Percentiles rank a stretch among this genome's conserved stretches.
These are phyloP conservation scores for Parascedosporium putredinis DNA, from an alignment of 2,329 filamentous ascomycete genomes.

Conservation along the genomic window DNA sequence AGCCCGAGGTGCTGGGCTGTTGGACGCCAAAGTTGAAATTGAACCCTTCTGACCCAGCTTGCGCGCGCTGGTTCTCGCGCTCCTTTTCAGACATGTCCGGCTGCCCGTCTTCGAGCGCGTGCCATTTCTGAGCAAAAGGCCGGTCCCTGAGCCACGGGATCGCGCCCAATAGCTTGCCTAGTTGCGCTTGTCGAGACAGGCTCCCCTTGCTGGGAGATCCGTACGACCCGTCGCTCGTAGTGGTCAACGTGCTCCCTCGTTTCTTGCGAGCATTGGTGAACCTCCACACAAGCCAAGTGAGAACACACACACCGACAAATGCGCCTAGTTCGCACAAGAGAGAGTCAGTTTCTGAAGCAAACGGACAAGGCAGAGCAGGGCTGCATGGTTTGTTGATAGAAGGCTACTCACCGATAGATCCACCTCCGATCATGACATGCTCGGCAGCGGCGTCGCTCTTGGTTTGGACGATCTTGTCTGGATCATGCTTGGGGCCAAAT, in stretches of 20 bases:
- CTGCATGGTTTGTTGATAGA: too few relatives aligned
- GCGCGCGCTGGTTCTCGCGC: conserved; percentile 1
- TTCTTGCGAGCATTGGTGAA: conserved; percentile 12
- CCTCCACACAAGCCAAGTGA: conserved; percentile 35
- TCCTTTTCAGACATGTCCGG: conserved; percentile 17
- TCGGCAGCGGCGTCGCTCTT: conserved; percentile 12
- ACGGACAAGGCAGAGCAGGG: neutral
- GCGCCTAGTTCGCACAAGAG: conserved; percentile 20
- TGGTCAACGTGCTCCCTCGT: neutral
- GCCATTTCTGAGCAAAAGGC: conserved; percentile 10
- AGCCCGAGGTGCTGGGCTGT: neutral
- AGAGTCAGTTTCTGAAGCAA: neutral
- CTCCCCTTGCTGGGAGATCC: neutral
- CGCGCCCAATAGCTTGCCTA: conserved; percentile 12
- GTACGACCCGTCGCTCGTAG: neutral
- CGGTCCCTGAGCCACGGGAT: conserved; percentile 14
- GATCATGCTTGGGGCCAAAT: neutral
- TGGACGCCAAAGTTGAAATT: neutral
- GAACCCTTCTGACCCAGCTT: neutral
- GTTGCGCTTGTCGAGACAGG: neutral
- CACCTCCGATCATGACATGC: conserved; percentile 23
- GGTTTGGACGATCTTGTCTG: neutral
- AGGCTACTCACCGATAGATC: conserved; percentile 22
- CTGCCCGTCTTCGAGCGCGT: conserved; percentile 9
- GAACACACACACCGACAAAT: conserved; percentile 33